phyloP scores from a whole-genome alignment of 306 rosid species.

The Fragaria ananassa region DNA sequence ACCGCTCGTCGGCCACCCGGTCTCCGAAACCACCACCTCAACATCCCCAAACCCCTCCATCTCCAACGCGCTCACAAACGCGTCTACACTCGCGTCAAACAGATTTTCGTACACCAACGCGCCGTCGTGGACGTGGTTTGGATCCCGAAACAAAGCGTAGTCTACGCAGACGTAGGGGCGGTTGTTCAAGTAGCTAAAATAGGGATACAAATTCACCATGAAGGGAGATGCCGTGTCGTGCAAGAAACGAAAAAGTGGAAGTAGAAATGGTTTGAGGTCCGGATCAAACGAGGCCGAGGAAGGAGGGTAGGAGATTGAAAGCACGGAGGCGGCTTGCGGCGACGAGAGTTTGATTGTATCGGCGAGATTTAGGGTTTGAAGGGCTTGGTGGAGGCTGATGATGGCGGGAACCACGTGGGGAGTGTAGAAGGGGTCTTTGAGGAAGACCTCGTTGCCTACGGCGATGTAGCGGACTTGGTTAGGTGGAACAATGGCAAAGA shows the following conservation, averaged over 20 bases:
- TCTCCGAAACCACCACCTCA: conserved; percentile 29
- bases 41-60: conserved; percentile 24
- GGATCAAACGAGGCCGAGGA: conserved; percentile 25
- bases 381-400: conserved; percentile 33
- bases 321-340: conserved; percentile 26
- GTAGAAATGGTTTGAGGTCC: neutral
- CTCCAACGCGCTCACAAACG: conserved; percentile 34
- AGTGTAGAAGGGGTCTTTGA: conserved; percentile 27
- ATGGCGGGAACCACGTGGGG: conserved; percentile 31
- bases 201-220: conserved; percentile 37
- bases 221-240: conserved; percentile 19
- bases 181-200: conserved; percentile 25
- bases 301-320: conserved; percentile 28
- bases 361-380: conserved; percentile 25
- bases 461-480: conserved; percentile 29
- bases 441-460: conserved; percentile 34
- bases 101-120: conserved; percentile 13
- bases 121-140: neutral
- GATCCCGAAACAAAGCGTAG: conserved; percentile 19
- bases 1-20: conserved; percentile 31
- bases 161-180: conserved; percentile 16
- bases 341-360: conserved; percentile 27
- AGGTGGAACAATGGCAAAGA: conserved; percentile 15
- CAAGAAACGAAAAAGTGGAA: conserved; percentile 28
- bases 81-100: conserved; percentile 29